These are phyloP conservation scores for Didymosphaeria variabile DNA, from an alignment of 2,329 filamentous ascomycete species.

Conservation along the genomic window DNA sequence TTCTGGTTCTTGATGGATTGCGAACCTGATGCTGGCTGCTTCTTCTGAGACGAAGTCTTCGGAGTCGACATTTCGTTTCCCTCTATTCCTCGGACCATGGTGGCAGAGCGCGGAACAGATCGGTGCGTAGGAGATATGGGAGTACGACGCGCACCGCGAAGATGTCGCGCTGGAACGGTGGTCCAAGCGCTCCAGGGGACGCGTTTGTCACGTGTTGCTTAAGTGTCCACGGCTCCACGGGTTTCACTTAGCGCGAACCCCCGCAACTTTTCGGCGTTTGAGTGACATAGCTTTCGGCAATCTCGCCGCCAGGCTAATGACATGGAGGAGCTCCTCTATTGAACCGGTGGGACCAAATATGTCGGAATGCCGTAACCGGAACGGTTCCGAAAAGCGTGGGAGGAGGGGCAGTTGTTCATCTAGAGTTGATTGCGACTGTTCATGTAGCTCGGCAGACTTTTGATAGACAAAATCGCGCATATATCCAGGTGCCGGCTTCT, in stretches of 20 bases:
- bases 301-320: neutral
- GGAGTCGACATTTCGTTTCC: slow-evolving; percentile 58
- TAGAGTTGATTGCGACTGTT: slow-evolving; percentile 8
- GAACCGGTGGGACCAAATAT: neutral
- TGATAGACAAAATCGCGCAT: slow-evolving; percentile 12
- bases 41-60: slow-evolving; percentile 54
- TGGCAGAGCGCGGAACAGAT: neutral
- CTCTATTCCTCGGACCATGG: slow-evolving; percentile 56
- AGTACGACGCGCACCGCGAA: slow-evolving; percentile 2
- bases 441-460: neutral
- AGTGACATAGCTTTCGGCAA: neutral
- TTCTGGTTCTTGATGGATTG: slow-evolving; percentile 69
- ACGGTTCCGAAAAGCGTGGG: slow-evolving; percentile 9
- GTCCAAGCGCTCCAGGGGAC: neutral
- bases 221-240: neutral
- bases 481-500: neutral
- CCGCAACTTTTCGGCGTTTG: neutral
- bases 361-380: slow-evolving; percentile 4
- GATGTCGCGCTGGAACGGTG: slow-evolving; percentile 6
- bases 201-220: neutral
- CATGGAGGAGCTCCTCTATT: neutral
- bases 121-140: neutral
- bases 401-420: slow-evolving; percentile 6
- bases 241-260: neutral
- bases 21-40: slow-evolving; percentile 54